Percentiles rank a stretch among this genome's conserved stretches.
These are phyloP conservation scores for Amphichorda felina DNA, from an alignment of 2,329 filamentous ascomycete species.

Conservation along the genomic window DNA sequence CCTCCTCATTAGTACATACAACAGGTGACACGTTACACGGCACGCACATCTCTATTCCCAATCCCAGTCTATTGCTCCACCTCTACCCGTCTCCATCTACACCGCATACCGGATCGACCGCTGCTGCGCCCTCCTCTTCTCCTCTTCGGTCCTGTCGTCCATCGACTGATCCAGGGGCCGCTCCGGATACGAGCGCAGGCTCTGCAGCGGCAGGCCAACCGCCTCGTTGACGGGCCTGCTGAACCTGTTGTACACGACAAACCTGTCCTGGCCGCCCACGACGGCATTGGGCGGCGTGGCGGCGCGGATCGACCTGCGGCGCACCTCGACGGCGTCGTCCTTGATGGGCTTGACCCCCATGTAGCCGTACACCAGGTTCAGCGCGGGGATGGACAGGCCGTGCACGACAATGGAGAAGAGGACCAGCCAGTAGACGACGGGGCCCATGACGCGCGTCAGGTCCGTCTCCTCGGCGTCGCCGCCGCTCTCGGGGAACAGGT, in stretches of 20 bases:
- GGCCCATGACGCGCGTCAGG: conserved; percentile 22
- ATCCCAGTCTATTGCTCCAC: too few relatives aligned
- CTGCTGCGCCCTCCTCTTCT: too few relatives aligned
- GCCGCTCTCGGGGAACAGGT: conserved; percentile 24
- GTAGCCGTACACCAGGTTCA: conserved; percentile 24
- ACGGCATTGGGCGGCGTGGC: conserved; percentile 27
- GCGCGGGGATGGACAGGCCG: conserved; percentile 32
- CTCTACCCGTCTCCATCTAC: too few relatives aligned
- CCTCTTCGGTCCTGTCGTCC: too few relatives aligned
- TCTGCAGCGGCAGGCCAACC: too few relatives aligned
- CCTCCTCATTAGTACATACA: too few relatives aligned
- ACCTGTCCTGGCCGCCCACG: conserved; percentile 21
- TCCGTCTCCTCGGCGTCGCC: conserved; percentile 21
- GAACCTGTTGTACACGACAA: conserved; percentile 28
- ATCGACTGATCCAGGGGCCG: too few relatives aligned
- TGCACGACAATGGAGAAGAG: conserved; percentile 31
- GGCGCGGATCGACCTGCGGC: conserved; percentile 20
- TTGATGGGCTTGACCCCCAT: conserved; percentile 26
- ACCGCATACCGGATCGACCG: too few relatives aligned
- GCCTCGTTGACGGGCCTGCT: background rate
- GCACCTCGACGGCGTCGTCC: conserved; percentile 27
- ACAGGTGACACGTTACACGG: too few relatives aligned
- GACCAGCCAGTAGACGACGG: conserved; percentile 26
- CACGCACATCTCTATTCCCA: too few relatives aligned
- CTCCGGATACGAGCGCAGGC: too few relatives aligned